Conservation (phyloP, 2,329 filamentous ascomycete genomes). For the Akanthomyces muscarius region DNA sequence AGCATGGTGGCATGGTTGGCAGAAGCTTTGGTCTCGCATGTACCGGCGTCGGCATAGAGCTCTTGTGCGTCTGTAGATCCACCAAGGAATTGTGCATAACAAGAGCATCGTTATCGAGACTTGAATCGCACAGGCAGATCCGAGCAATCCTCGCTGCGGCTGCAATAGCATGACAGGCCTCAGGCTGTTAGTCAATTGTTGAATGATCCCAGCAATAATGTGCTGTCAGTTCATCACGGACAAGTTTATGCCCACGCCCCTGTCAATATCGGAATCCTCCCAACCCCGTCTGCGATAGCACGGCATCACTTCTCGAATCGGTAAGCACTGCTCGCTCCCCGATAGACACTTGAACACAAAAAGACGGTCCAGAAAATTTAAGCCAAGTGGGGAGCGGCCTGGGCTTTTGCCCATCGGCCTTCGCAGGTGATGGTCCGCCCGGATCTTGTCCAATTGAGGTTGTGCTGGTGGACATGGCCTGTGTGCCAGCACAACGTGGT, state of each 20-base stretch:
- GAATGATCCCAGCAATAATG: conserved; percentile 9
- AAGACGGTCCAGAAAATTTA: neutral
- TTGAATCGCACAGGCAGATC: conserved; percentile 8
- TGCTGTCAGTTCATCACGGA: conserved; percentile 10
- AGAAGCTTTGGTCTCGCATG: conserved; percentile 3
- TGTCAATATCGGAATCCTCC: conserved; percentile 12
- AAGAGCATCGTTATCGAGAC: conserved; percentile 11
- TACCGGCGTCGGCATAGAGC: conserved; percentile 8
- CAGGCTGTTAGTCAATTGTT: neutral
- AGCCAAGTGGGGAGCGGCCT: conserved; percentile 15
- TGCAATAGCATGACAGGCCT: neutral
- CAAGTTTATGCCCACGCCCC: conserved; percentile 3
- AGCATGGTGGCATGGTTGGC: neutral
- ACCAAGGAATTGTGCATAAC: conserved; percentile 14
- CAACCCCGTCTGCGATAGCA: conserved; percentile 3
- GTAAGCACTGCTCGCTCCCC: neutral
- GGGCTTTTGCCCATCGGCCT: conserved; percentile 11
- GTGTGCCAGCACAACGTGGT: conserved; percentile 19
- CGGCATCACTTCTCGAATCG: conserved; percentile 2
- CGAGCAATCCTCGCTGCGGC: conserved; percentile 2
- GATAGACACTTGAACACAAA: neutral
- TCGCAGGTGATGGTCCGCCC: conserved; percentile 16
- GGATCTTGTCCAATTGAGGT: conserved; percentile 16
- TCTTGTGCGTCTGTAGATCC: conserved; percentile 14
- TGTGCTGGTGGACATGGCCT: conserved; percentile 14